These are phyloP conservation scores for Populus trichocarpa DNA, from an alignment of 441 rosid genomes.

Conservation along the genomic window DNA sequence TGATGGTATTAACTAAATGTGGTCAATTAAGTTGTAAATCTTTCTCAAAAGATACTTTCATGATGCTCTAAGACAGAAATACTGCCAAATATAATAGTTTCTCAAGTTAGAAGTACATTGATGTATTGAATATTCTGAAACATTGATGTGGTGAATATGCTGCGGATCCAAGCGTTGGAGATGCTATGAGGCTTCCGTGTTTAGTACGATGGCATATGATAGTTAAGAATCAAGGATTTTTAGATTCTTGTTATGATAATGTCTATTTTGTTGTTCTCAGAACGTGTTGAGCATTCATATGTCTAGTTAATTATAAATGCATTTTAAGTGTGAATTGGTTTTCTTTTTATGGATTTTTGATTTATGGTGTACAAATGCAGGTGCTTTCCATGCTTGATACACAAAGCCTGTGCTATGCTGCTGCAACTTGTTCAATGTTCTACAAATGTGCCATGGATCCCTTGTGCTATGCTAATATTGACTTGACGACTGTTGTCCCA, in stretches of 20 bases:
- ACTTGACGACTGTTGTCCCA: conserved; percentile 65
- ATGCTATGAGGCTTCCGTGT: not conserved
- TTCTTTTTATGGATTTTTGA: not conserved
- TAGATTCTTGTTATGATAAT: not conserved
- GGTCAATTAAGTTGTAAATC: not conserved
- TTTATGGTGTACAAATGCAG: conserved; percentile 24
- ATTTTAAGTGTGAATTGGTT: no score
- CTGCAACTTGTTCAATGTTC: conserved; percentile 77
- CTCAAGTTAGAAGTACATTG: no score
- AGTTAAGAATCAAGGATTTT: not conserved
- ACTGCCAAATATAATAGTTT: no score
- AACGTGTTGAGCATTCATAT: not conserved
- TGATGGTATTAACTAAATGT: not conserved
- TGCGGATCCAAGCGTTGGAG: no score
- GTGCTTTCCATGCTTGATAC: conserved; percentile 87
- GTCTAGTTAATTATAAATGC: no score
- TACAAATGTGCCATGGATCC: conserved; percentile 80
- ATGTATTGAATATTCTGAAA: no score
- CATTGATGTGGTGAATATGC: no score
- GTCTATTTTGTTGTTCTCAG: not conserved
- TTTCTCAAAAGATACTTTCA: no score
- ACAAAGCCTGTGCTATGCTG: conserved; percentile 67
- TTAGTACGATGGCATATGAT: not conserved
- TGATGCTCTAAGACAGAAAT: not conserved
- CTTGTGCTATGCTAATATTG: conserved; percentile 58